phyloP scores from a whole-genome alignment of 176 grass and related monocot species.

The Triticum monococcum region DNA sequence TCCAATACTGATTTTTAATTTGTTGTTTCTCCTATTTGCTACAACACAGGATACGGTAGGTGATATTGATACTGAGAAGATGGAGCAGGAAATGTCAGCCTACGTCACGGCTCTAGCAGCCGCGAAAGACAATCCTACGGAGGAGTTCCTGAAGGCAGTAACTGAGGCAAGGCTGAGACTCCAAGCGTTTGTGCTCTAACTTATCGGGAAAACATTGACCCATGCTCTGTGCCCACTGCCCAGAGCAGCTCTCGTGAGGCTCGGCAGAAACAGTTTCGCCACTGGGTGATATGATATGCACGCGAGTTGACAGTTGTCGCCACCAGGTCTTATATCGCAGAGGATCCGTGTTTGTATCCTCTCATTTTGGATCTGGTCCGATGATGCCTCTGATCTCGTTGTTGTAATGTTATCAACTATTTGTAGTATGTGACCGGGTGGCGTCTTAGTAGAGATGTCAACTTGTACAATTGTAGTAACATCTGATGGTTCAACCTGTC shows the following conservation, averaged over 20 bases:
- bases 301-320: conserved; percentile 10
- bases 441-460: conserved; percentile 30
- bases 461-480: conserved; percentile 18
- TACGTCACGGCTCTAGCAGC: conserved; percentile 71
- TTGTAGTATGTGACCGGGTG: conserved; percentile 8
- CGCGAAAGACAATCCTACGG: conserved; percentile 77
- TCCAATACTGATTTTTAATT: not conserved
- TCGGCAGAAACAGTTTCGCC: no score
- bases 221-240: not conserved
- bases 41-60: conserved; percentile 39
- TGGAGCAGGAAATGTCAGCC: conserved; percentile 72
- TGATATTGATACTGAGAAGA: conserved; percentile 55
- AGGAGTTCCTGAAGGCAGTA: conserved; percentile 60
- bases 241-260: conserved; percentile 3
- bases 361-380: conserved; percentile 20
- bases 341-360: conserved; percentile 31
- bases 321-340: conserved; percentile 5
- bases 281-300: not conserved
- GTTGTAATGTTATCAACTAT: conserved; percentile 27
- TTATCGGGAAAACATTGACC: conserved; percentile 3
- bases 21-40: not conserved
- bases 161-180: conserved; percentile 74
- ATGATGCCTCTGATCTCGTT: conserved; percentile 11
- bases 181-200: conserved; percentile 64
- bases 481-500: not conserved